Evolutionary conservation across 129 eudicot genomes (phyloP).

Genomic region (Pittosporum tobira): DNA sequence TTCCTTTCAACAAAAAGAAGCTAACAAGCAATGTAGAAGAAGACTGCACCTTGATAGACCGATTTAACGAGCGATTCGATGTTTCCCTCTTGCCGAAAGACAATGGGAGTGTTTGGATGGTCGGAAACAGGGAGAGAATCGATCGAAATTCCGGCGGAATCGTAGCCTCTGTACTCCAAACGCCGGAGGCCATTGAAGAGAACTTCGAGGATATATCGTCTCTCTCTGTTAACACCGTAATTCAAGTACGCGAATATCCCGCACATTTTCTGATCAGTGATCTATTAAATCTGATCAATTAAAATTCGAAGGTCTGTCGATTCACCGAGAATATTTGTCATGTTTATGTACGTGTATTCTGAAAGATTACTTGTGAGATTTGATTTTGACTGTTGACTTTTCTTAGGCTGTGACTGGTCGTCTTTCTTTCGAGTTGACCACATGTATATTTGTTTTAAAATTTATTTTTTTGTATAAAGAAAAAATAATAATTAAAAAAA

Average conservation of each 20-base stretch:
- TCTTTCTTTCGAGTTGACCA: no score
- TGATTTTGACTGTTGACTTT: no score
- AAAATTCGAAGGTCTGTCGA: no score
- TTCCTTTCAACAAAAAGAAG: no score
- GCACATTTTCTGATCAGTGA: slow-evolving; percentile 46
- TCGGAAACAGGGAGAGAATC: slow-evolving; percentile 16
- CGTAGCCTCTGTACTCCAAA: slow-evolving; percentile 89
- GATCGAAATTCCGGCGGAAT: slow-evolving; percentile 87
- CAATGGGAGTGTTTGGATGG: slow-evolving; percentile 38
- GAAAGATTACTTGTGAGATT: no score
- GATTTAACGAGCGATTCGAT: slow-evolving; percentile 83
- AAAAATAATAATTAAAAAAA: no score
- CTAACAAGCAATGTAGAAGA: not conserved
- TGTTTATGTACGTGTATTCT: no score
- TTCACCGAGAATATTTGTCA: no score
- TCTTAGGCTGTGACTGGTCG: no score
- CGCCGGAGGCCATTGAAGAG: slow-evolving; percentile 85
- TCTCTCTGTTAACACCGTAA: slow-evolving; percentile 60
- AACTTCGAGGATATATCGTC: slow-evolving; percentile 65
- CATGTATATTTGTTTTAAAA: no score
- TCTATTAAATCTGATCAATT: no score
- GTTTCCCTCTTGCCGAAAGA: slow-evolving; percentile 86
- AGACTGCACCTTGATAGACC: slow-evolving; percentile 50
- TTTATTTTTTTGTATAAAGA: no score
- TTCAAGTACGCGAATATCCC: slow-evolving; percentile 90